phyloP scores from a whole-genome alignment of 148 eudicot species.

The Simmondsia chinensis region DNA sequence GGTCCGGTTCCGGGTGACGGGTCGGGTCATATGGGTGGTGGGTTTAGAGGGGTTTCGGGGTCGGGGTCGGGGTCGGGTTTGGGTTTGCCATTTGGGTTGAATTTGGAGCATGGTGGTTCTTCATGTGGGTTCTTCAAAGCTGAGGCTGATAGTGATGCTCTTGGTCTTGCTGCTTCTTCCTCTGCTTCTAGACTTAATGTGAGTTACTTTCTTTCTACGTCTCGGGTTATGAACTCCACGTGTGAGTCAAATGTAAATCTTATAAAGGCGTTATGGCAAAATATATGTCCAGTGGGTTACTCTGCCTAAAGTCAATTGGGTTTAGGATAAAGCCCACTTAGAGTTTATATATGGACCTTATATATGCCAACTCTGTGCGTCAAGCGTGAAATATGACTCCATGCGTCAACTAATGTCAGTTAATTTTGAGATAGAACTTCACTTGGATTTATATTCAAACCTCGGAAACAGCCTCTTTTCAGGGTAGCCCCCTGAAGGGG shows the following conservation, averaged over 20 bases:
- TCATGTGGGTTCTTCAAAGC: constrained; percentile 5
- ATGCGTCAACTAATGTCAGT: too few species aligned
- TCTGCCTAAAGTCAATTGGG: too few species aligned
- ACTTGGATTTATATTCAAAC: too few species aligned
- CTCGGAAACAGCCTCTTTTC: too few species aligned
- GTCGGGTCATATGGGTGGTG: constrained; percentile 25
- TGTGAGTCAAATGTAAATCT: not conserved
- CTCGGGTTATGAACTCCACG: not conserved
- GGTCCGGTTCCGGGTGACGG: constrained; percentile 33
- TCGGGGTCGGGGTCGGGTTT: constrained; percentile 19
- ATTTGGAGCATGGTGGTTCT: constrained; percentile 32
- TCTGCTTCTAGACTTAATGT: constrained; percentile 33
- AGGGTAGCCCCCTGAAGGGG: too few species aligned
- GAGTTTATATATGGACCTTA: too few species aligned
- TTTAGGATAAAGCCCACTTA: too few species aligned
- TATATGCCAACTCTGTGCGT: too few species aligned
- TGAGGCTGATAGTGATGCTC: constrained; percentile 12
- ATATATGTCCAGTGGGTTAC: too few species aligned
- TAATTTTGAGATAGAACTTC: too few species aligned
- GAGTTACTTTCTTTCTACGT: constrained; percentile 7
- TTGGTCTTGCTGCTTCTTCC: constrained; percentile 13
- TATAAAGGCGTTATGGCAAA: not conserved
- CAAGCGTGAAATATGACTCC: too few species aligned
- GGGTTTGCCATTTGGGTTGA: constrained; percentile 38
- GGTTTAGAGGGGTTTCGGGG: too few species aligned